Evolutionary conservation across 2,329 filamentous ascomycete species (phyloP).

Genomic region (Leptoxyphium fumago): DNA sequence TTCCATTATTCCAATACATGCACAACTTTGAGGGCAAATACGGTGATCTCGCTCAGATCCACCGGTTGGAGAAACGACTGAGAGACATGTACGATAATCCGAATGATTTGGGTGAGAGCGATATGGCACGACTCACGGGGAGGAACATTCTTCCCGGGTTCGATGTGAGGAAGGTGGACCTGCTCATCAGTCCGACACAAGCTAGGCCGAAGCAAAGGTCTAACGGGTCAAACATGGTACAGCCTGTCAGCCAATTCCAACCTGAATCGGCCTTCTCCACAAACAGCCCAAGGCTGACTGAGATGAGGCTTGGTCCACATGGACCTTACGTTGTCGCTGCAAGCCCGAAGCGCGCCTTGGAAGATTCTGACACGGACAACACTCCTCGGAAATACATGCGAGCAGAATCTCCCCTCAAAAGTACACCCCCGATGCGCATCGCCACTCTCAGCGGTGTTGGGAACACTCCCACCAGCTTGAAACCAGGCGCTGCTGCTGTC

Average conservation of each 20-base stretch:
- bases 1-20: slow-evolving; percentile 78
- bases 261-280: slow-evolving; percentile 3
- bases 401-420: slow-evolving; percentile 86
- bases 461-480: slow-evolving; percentile 37
- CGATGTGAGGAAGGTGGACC: slow-evolving; percentile 65
- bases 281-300: slow-evolving; percentile 4
- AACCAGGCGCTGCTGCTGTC: slow-evolving; percentile 4
- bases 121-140: slow-evolving; percentile 24
- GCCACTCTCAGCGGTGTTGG: slow-evolving; percentile 74
- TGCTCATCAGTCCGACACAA: slow-evolving; percentile 74
- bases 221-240: slow-evolving; percentile 1
- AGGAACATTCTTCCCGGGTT: slow-evolving; percentile 43
- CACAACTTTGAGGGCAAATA: slow-evolving; percentile 92
- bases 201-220: slow-evolving; percentile 36
- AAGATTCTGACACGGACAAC: slow-evolving; percentile 46
- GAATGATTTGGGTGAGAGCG: slow-evolving; percentile 61
- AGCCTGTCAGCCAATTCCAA: slow-evolving; percentile 9
- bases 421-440: slow-evolving; percentile 18
- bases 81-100: slow-evolving; percentile 82
- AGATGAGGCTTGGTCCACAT: slow-evolving; percentile 18
- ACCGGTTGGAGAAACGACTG: slow-evolving; percentile 86
- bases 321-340: slow-evolving; percentile 17
- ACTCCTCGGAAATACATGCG: slow-evolving; percentile 72
- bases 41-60: slow-evolving; percentile 80
- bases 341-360: slow-evolving; percentile 33